Conservation (phyloP, 306 rosid species). For the Casuarina glauca region DNA sequence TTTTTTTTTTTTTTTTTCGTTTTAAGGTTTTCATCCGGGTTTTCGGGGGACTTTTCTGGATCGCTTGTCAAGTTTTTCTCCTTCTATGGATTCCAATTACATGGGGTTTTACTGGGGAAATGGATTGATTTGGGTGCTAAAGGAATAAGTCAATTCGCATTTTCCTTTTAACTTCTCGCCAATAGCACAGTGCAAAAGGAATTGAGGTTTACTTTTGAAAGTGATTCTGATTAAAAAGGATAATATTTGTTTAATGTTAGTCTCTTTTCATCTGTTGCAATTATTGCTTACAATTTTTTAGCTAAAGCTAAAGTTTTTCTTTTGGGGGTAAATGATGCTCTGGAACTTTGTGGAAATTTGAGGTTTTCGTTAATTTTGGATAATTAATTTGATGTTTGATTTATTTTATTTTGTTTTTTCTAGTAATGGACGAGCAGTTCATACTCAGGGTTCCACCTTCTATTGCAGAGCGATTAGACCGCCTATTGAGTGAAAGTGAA, state of each 20-base stretch:
- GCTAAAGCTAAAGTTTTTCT: not conserved
- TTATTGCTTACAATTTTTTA: not conserved
- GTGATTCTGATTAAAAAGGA: no score
- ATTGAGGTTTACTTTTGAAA: no score
- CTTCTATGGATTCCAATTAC: no score
- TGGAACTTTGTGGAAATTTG: not conserved
- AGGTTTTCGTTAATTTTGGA: not conserved
- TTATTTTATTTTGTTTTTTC: not conserved
- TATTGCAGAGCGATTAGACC: conserved; percentile 55
- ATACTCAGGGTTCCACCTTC: conserved; percentile 58
- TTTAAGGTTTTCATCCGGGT: not conserved
- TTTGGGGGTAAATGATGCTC: not conserved
- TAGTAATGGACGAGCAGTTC: conserved; percentile 62
- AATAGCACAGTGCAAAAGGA: no score
- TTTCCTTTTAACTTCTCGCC: no score
- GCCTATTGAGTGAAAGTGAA: conserved; percentile 44
- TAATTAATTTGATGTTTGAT: not conserved
- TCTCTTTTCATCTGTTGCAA: not conserved
- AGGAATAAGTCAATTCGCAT: no score
- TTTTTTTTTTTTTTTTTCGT: no score
- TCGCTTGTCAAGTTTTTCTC: no score
- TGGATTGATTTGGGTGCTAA: no score
- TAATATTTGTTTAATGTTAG: no score
- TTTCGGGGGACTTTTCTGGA: not conserved
- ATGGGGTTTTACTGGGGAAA: no score